phyloP scores from a whole-genome alignment of 352 stramenopile species.

The Halophytophthora polymorphica region DNA sequence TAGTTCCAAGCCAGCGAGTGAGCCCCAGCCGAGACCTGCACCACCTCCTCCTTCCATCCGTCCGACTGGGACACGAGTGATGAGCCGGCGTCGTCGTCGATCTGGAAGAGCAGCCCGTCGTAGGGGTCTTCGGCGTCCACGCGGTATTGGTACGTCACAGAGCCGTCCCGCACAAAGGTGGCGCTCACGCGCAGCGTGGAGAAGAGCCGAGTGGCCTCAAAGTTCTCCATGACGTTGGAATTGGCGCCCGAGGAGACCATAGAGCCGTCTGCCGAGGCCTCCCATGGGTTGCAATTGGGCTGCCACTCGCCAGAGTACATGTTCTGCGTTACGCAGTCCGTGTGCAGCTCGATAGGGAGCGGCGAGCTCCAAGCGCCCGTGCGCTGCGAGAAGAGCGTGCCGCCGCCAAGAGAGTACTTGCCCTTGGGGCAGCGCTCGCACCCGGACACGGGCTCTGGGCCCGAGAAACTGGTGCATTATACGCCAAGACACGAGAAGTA shows the following conservation, averaged over 20 bases:
- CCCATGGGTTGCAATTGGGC: conserved; percentile 74
- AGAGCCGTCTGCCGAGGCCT: conserved; percentile 42
- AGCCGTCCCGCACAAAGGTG: conserved; percentile 71
- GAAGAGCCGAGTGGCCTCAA: conserved; percentile 63
- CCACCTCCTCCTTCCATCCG: conserved; percentile 64
- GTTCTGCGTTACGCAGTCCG: conserved; percentile 73
- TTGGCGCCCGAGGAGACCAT: conserved; percentile 75
- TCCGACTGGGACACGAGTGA: conserved; percentile 59
- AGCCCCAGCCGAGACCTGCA: conserved; percentile 47
- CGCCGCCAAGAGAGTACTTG: conserved; percentile 76
- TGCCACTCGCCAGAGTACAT: conserved; percentile 76
- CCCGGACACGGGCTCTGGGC: conserved; percentile 49
- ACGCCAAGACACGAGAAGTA: background rate
- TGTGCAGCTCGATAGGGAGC: conserved; percentile 60
- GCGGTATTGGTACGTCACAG: conserved; percentile 73
- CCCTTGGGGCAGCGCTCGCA: conserved; percentile 70
- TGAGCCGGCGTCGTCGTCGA: conserved; percentile 59
- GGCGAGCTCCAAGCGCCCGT: conserved; percentile 64
- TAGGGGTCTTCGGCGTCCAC: conserved; percentile 74
- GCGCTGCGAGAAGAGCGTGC: conserved; percentile 65
- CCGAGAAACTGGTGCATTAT: conserved; percentile 46
- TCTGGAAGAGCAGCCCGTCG: conserved; percentile 72
- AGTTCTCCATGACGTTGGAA: conserved; percentile 59
- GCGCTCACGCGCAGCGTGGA: conserved; percentile 71
- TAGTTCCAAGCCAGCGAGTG: conserved; percentile 82